Evolutionary conservation across 306 rosid genomes (phyloP).

Genomic region (Medicago lupulina): DNA sequence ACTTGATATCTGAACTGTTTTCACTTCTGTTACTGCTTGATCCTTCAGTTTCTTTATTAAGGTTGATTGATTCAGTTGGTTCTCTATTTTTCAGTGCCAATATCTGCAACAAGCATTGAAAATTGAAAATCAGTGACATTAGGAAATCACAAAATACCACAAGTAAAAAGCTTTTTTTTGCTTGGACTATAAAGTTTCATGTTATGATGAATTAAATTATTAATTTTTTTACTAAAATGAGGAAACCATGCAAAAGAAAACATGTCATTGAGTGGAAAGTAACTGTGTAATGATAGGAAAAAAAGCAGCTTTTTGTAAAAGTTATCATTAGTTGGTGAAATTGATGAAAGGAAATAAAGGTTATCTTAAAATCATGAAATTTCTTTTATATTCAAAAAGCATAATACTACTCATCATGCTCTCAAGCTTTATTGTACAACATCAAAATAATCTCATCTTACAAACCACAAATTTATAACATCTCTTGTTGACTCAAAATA

Average conservation of each 20-base stretch:
- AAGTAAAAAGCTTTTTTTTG: conserved; percentile 13
- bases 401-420: conserved; percentile 39
- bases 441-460: conserved; percentile 25
- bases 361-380: conserved; percentile 43
- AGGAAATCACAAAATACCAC: conserved; percentile 7
- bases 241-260: conserved; percentile 39
- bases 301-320: conserved; percentile 48
- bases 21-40: conserved; percentile 98
- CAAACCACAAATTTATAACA: not conserved
- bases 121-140: conserved; percentile 11
- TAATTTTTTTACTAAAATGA: not conserved
- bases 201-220: not conserved
- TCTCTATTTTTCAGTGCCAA: conserved; percentile 92
- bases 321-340: conserved; percentile 38
- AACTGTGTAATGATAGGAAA: conserved; percentile 37
- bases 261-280: conserved; percentile 38
- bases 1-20: conserved; percentile 90
- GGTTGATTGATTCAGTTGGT: conserved; percentile 94
- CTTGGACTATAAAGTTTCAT: not conserved
- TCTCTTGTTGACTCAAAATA: too few species aligned
- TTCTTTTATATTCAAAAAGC: not conserved
- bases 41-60: conserved; percentile 99
- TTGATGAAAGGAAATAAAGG: conserved; percentile 42
- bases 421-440: conserved; percentile 40
- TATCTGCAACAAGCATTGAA: conserved; percentile 55